phyloP scores from a whole-genome alignment of 805 yeast species.

The Lipomyces spencermartinsiae region DNA sequence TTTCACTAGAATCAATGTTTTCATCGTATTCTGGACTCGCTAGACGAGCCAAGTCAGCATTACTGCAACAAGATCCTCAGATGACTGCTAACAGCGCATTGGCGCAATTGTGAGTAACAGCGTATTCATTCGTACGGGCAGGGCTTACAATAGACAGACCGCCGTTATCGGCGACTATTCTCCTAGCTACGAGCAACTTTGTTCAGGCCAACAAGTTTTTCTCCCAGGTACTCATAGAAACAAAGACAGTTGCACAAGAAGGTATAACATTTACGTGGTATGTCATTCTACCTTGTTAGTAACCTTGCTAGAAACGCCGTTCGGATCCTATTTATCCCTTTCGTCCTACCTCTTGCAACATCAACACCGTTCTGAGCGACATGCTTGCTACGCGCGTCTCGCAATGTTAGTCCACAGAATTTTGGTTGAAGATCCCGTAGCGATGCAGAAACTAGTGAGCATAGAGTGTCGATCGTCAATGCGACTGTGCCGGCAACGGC shows the following conservation, averaged over 20 bases:
- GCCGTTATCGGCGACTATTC: slow-evolving; percentile 25
- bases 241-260: slow-evolving; percentile 32
- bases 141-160: slow-evolving; percentile 14
- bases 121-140: neutral
- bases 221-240: slow-evolving; percentile 42
- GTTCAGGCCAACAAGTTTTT: slow-evolving; percentile 47
- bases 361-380: slow-evolving; percentile 41
- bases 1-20: slow-evolving; percentile 30
- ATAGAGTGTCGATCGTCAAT: slow-evolving; percentile 22
- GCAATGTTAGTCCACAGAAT: slow-evolving; percentile 43
- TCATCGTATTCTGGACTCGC: slow-evolving; percentile 30
- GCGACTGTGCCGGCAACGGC: slow-evolving; percentile 38
- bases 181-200: slow-evolving; percentile 47
- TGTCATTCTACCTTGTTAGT: neutral
- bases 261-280: slow-evolving; percentile 8
- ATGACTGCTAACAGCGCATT: slow-evolving; percentile 18
- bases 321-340: slow-evolving; percentile 44
- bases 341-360: slow-evolving; percentile 44
- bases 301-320: slow-evolving; percentile 37
- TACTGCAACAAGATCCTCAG: slow-evolving; percentile 26
- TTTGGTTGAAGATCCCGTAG: slow-evolving; percentile 43
- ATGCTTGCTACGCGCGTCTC: slow-evolving; percentile 45
- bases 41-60: slow-evolving; percentile 26
- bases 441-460: slow-evolving; percentile 19
- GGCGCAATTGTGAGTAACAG: slow-evolving; percentile 16